Percentiles rank a stretch among this genome's conserved stretches.
phyloP scores from a whole-genome alignment of 2,329 filamentous ascomycete genomes.

The Fusarium miscanthi region DNA sequence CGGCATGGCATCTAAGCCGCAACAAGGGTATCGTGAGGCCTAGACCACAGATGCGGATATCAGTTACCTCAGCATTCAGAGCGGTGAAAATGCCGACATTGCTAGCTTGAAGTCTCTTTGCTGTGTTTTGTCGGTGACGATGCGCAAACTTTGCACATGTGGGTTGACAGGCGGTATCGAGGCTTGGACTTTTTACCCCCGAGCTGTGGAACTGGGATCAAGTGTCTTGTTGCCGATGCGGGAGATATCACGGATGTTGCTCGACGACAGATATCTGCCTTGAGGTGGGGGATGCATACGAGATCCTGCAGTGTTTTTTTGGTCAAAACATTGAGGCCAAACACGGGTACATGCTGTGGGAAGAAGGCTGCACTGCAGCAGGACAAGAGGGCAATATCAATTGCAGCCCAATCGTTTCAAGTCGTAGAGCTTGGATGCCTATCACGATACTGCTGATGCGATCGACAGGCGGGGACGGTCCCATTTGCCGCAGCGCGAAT shows the following conservation, averaged over 20 bases:
- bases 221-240: slow-evolving; percentile 17
- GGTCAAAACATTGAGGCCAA: slow-evolving; percentile 4
- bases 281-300: background rate
- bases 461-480: slow-evolving; percentile 36
- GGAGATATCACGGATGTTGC: slow-evolving; percentile 7
- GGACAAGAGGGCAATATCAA: background rate
- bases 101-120: slow-evolving; percentile 1
- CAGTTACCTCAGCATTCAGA: slow-evolving; percentile 38
- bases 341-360: background rate
- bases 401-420: slow-evolving; percentile 21
- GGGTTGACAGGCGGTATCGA: slow-evolving; percentile 9
- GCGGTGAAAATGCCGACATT: slow-evolving; percentile 42
- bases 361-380: background rate
- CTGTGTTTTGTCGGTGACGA: slow-evolving; percentile 48
- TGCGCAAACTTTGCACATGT: slow-evolving; percentile 14
- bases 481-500: slow-evolving; percentile 17
- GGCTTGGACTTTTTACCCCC: slow-evolving; percentile 8
- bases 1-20: slow-evolving; percentile 17
- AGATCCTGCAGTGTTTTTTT: slow-evolving; percentile 3
- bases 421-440: slow-evolving; percentile 5
- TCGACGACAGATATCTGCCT: background rate
- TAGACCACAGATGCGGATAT: slow-evolving; percentile 18
- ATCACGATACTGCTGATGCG: slow-evolving; percentile 17
- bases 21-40: slow-evolving; percentile 17
- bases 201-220: slow-evolving; percentile 13